Conservation (phyloP, 805 yeast genomes). For the Blastobotrys attinorum region DNA sequence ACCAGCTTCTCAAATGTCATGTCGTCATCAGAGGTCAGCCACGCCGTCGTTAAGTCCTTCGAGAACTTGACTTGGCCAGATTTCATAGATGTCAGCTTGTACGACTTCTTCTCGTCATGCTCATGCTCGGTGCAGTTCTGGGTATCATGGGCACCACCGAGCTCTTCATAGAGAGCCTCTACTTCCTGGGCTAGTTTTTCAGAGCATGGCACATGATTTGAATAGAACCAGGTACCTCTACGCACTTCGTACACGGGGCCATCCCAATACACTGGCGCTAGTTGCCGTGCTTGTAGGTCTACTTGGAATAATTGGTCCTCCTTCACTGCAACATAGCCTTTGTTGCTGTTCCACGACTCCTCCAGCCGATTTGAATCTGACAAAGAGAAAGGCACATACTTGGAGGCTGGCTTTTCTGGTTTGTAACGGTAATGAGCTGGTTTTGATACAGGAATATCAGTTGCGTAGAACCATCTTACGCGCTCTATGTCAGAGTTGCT, state of each 20-base stretch:
- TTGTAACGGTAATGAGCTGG: constrained; percentile 53
- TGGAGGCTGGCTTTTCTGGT: constrained; percentile 39
- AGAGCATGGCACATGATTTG: constrained; percentile 11
- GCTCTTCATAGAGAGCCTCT: neutral
- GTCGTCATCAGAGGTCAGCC: constrained; percentile 17
- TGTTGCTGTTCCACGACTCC: constrained; percentile 30
- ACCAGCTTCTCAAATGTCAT: constrained; percentile 2
- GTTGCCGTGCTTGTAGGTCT: constrained; percentile 43
- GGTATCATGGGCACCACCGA: neutral
- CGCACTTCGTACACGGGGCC: constrained; percentile 81
- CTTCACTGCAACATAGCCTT: constrained; percentile 47
- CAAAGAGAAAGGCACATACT: constrained; percentile 60
- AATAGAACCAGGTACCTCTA: constrained; percentile 75
- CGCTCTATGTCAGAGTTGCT: neutral
- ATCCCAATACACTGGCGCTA: constrained; percentile 76
- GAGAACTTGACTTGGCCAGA: constrained; percentile 4
- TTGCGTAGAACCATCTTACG: constrained; percentile 69
- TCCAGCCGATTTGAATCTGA: constrained; percentile 61
- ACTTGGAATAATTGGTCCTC: constrained; percentile 78
- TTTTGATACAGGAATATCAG: constrained; percentile 64
- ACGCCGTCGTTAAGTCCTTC: constrained; percentile 15
- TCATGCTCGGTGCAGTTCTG: neutral
- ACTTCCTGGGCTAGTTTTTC: neutral
- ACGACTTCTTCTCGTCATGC: neutral
- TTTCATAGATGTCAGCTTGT: constrained; percentile 1